Evolutionary conservation across 1,284 basidiomycete species (phyloP).

Genomic region (Pulveroboletus ridleyi): DNA sequence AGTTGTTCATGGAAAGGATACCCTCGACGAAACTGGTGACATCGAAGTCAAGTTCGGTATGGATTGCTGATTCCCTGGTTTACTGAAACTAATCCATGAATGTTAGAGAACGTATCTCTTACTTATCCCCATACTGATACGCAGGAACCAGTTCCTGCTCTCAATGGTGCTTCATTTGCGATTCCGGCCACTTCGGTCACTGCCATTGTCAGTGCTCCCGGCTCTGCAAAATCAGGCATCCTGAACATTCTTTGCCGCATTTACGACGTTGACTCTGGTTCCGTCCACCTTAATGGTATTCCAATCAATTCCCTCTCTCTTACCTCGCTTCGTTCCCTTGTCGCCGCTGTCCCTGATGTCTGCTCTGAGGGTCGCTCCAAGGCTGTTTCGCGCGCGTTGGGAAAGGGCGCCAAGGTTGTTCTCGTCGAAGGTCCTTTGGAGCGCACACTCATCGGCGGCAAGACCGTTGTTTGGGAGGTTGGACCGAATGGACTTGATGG

Average conservation of each 20-base stretch:
- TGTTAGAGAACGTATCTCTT: constrained; percentile 78
- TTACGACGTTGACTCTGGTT: constrained; percentile 83
- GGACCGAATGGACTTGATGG: constrained; percentile 61
- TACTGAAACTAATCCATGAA: constrained; percentile 9
- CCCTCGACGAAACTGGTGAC: constrained; percentile 73
- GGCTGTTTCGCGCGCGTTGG: constrained; percentile 85
- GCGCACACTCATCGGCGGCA: constrained; percentile 69
- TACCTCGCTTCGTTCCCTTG: constrained; percentile 75
- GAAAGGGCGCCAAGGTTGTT: constrained; percentile 87
- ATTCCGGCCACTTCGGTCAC: constrained; percentile 83
- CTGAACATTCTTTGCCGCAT: constrained; percentile 88
- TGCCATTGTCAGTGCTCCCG: constrained; percentile 84
- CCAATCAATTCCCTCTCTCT: constrained; percentile 90
- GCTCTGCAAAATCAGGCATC: constrained; percentile 84
- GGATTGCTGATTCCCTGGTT: constrained; percentile 19
- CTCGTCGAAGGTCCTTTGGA: constrained; percentile 84
- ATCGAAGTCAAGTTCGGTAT: constrained; percentile 88
- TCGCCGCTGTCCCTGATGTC: constrained; percentile 86
- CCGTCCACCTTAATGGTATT: constrained; percentile 82
- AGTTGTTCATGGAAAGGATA: constrained; percentile 82
- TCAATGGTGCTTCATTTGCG: constrained; percentile 84
- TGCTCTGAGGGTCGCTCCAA: constrained; percentile 89
- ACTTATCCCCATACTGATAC: constrained; percentile 80
- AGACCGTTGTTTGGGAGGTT: constrained; percentile 80
- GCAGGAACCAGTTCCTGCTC: constrained; percentile 65